Percentiles rank a stretch among this genome's conserved stretches.
phyloP scores from a whole-genome alignment of 2,329 filamentous ascomycete species.

The Fusarium denticulatum region DNA sequence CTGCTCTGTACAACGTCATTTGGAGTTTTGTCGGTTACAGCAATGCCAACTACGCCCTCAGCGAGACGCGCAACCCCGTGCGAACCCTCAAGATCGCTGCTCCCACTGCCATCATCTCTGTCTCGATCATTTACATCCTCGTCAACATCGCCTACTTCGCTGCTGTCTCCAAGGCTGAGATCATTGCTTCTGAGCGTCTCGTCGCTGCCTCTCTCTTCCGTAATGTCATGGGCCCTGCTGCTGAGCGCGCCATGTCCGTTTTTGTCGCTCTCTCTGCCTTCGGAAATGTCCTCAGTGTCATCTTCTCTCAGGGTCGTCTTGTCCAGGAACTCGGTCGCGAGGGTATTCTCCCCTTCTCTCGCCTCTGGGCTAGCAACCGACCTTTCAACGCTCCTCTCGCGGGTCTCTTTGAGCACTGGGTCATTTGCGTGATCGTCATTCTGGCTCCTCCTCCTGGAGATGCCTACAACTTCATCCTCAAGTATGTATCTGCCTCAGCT shows the following conservation, averaged over 20 bases:
- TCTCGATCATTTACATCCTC: constrained; percentile 72
- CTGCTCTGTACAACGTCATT: constrained; percentile 76
- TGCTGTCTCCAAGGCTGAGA: constrained; percentile 63
- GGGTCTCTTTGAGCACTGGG: constrained; percentile 71
- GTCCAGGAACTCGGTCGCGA: constrained; percentile 74
- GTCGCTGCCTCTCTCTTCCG: constrained; percentile 65
- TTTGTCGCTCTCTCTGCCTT: constrained; percentile 75
- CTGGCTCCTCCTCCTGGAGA: constrained; percentile 73
- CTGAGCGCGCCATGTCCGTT: constrained; percentile 69
- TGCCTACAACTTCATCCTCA: constrained; percentile 71
- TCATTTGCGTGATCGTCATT: constrained; percentile 72
- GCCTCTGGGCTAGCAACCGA: constrained; percentile 70
- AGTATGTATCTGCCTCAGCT: constrained; percentile 49
- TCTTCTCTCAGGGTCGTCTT: constrained; percentile 73
- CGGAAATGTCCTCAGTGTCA: constrained; percentile 73
- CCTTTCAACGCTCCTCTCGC: constrained; percentile 71
- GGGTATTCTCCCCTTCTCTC: constrained; percentile 71
- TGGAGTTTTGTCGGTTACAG: constrained; percentile 76
- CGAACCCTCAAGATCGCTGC: constrained; percentile 73
- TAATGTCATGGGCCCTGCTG: constrained; percentile 63
- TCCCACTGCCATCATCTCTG: constrained; percentile 66
- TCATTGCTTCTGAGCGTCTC: constrained; percentile 60
- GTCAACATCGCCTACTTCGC: constrained; percentile 75
- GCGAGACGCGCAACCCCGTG: constrained; percentile 73
- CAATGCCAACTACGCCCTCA: constrained; percentile 74